Evolutionary conservation across 1,284 basidiomycete species (phyloP).

Genomic region (Leccinum fallax): DNA sequence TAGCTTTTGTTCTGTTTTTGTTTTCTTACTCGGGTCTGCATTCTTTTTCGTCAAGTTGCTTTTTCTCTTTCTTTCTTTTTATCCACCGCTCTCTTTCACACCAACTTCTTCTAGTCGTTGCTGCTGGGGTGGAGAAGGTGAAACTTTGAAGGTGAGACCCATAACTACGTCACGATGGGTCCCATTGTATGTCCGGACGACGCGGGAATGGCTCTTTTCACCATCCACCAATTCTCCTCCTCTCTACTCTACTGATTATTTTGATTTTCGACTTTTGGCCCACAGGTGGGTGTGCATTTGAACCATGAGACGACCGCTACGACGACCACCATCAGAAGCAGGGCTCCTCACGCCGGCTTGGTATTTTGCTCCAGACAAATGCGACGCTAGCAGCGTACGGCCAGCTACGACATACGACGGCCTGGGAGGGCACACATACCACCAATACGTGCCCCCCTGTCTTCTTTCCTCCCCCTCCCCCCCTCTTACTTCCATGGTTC

Average conservation of each 20-base stretch:
- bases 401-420: not conserved
- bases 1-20: not conserved
- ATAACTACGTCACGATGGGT: not conserved
- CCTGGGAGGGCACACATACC: not conserved
- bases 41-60: not conserved
- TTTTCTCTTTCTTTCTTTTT: not conserved
- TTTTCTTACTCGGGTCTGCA: not conserved
- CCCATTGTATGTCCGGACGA: not conserved
- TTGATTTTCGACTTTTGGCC: not conserved
- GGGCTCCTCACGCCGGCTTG: not conserved
- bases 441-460: not conserved
- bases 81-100: not conserved
- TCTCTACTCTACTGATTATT: not conserved
- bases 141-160: not conserved
- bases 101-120: not conserved
- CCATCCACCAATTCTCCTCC: not conserved
- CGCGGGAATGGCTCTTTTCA: not conserved
- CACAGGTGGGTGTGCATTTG: not conserved
- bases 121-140: not conserved
- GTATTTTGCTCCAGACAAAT: not conserved
- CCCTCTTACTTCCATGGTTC: not conserved
- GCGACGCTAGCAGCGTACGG: not conserved
- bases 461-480: not conserved
- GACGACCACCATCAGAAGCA: not conserved
- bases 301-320: not conserved